phyloP scores from a whole-genome alignment of 75 land plant species.

The Pinus albicaulis region DNA sequence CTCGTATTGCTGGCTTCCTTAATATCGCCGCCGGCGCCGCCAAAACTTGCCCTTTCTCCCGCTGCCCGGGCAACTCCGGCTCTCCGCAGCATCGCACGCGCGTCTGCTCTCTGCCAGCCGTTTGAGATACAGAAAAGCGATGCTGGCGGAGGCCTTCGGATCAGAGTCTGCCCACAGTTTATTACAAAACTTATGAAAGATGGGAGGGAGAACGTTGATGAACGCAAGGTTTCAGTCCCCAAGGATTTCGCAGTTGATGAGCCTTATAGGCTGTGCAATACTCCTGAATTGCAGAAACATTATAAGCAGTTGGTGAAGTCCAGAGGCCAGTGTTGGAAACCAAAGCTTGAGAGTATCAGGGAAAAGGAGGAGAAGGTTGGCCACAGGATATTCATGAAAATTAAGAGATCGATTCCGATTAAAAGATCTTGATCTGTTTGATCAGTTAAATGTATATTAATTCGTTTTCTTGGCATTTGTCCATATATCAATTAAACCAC shows the following conservation, averaged over 20 bases:
- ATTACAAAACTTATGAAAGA: conserved; percentile 18
- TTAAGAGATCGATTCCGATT: too few relatives aligned
- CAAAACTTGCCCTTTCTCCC: too few relatives aligned
- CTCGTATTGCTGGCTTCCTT: conserved; percentile 31
- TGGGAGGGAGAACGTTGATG: conserved; percentile 3
- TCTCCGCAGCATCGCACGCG: too few relatives aligned
- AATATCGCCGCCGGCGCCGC: conserved; percentile 2
- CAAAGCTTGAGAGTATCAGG: conserved; percentile 48
- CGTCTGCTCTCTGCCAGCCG: conserved; percentile 1
- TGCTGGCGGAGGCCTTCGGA: conserved; percentile 19
- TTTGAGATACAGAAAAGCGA: conserved; percentile 27
- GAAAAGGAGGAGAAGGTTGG: conserved; percentile 14
- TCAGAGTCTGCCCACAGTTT: conserved; percentile 41
- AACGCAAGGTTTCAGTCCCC: not conserved
- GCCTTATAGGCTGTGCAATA: not conserved
- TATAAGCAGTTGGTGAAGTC: conserved; percentile 19
- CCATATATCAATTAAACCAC: too few relatives aligned
- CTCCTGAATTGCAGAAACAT: not conserved
- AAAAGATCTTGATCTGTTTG: too few relatives aligned
- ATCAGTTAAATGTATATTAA: too few relatives aligned
- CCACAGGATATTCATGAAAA: too few relatives aligned
- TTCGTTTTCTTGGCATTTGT: too few relatives aligned
- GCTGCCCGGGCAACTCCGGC: too few relatives aligned
- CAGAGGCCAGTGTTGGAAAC: conserved; percentile 29
- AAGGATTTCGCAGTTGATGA: too few relatives aligned